Evolutionary conservation across 371 early-diverging fungal genomes (phyloP).

Genomic region (Lichtheimia hyalospora): DNA sequence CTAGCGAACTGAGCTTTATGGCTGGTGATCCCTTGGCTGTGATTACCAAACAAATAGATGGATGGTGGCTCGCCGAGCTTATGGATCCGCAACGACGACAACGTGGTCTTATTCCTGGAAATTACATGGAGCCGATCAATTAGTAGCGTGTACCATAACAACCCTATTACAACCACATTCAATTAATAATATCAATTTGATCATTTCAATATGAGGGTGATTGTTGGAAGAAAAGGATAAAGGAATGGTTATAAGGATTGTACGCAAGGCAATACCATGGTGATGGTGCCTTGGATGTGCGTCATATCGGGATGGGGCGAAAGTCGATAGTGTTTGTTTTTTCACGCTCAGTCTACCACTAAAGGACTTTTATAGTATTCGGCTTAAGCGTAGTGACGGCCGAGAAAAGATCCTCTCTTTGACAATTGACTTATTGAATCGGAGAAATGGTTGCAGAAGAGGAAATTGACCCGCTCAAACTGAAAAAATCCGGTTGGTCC

Average conservation of each 20-base stretch:
- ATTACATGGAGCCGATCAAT: slow-evolving; percentile 35
- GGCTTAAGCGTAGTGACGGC: too few relatives aligned
- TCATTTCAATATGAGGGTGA: too few relatives aligned
- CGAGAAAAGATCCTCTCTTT: neutral
- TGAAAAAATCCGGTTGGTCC: slow-evolving; percentile 3
- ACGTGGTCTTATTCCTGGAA: slow-evolving; percentile 48
- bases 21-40: slow-evolving; percentile 42
- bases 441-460: slow-evolving; percentile 4
- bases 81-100: slow-evolving; percentile 22
- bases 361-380: too few relatives aligned
- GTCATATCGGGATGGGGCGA: too few relatives aligned
- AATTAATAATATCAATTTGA: neutral
- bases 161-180: neutral
- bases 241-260: too few relatives aligned
- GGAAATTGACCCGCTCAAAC: neutral
- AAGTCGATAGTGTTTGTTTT: too few relatives aligned
- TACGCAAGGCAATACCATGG: too few relatives aligned
- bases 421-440: slow-evolving; percentile 1
- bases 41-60: slow-evolving; percentile 42
- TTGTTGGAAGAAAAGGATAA: too few relatives aligned
- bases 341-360: too few relatives aligned
- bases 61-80: slow-evolving; percentile 52
- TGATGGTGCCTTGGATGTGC: too few relatives aligned
- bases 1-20: slow-evolving; percentile 38
- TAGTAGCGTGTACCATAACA: neutral